These are phyloP conservation scores for Sechiopsis laciniata DNA, from an alignment of 306 rosid genomes.

Conservation along the genomic window DNA sequence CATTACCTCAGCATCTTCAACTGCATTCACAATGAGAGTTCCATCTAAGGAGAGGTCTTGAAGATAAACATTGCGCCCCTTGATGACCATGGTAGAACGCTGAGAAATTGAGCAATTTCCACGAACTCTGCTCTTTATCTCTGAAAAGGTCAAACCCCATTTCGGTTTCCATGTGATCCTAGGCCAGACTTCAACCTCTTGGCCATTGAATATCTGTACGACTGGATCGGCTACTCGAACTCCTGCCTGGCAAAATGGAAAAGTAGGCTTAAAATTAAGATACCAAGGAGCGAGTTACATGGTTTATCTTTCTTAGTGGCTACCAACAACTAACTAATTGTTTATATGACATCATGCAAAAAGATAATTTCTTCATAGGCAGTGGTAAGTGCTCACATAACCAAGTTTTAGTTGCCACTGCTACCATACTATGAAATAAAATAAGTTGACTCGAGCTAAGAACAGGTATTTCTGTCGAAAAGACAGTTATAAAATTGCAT, in stretches of 20 bases:
- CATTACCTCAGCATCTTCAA: conserved; percentile 69
- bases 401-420: too few species aligned
- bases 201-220: conserved; percentile 61
- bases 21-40: conserved; percentile 58
- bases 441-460: too few species aligned
- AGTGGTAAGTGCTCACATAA: neutral
- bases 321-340: neutral
- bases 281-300: conserved; percentile 5
- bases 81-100: conserved; percentile 69
- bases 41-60: conserved; percentile 78
- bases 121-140: conserved; percentile 59
- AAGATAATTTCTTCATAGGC: neutral
- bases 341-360: neutral
- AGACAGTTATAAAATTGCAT: too few species aligned
- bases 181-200: conserved; percentile 93
- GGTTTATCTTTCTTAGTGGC: neutral
- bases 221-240: conserved; percentile 72
- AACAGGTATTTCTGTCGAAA: too few species aligned
- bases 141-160: conserved; percentile 72
- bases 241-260: conserved; percentile 54
- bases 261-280: conserved; percentile 3
- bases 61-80: conserved; percentile 50
- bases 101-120: conserved; percentile 68
- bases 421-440: too few species aligned
- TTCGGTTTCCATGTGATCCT: conserved; percentile 80